Base-by-base conservation (phyloP, 163 green algal species). In the Volvox carteri region DNA sequence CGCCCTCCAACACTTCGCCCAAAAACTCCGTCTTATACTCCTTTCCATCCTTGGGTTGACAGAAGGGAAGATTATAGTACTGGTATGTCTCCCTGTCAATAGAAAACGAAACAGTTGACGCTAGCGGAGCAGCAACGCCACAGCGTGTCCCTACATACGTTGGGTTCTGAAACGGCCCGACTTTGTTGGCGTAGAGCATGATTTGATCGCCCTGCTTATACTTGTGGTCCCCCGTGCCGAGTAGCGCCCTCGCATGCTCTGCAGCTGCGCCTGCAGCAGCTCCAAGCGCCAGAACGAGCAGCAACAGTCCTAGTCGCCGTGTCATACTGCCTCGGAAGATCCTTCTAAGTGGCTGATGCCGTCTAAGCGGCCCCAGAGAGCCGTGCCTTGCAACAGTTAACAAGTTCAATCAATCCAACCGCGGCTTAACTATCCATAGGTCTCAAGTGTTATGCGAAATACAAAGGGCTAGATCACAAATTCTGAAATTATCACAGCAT, bases 31-130 rank as follows among this genome's bases (percentile, higher is more conserved):
- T 78, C 90, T 98, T 98, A 91, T 98, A 95, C 73, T 97, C 90
- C 91, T 96, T 94, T 65, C 91, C 94, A 33, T 94, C 94, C n/a
- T 95, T 91, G 0, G 95, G 96, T 81, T 94, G 92, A 93, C 98
- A 99, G 88, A 99, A 99, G 9, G 98, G 96, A 81, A 99, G 92
- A 77, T 95, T 96, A 90, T 99, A 99, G 89, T 99, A 99, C 91
- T 99, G 95, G 67, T 75, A 76, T 5, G 74, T 78, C 42, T 78
- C 77, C 85, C 70, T 78, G 80, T 46, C 16, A 25, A 5, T 28
- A 21, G n/a, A 44, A 65, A 50, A 50, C 73, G 73, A 54, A 56
- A 30, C 19, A 78, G 70, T 46, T 76, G 54, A 25, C 75, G 73
- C 44, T 7, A 23, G 48, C 48, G 25, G 77, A 30, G 77, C 52